phyloP scores from a whole-genome alignment of 2,329 filamentous ascomycete species.

The Scedosporium apiospermum region DNA sequence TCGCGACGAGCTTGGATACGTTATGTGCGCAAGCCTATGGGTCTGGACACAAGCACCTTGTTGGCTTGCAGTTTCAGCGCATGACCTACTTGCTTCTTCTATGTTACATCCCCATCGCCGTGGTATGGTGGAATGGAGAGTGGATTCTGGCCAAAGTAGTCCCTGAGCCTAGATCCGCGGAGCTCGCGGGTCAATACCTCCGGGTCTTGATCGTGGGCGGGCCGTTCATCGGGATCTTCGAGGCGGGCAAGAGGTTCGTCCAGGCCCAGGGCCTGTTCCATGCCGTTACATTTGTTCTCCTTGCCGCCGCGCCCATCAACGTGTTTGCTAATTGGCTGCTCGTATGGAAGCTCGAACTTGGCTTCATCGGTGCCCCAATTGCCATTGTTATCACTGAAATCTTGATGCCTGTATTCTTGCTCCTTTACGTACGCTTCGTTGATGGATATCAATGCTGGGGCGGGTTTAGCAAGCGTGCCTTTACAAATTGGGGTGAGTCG shows the following conservation, averaged over 20 bases:
- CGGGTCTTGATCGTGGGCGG: slow-evolving; percentile 63
- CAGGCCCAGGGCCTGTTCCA: slow-evolving; percentile 77
- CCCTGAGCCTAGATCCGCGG: slow-evolving; percentile 48
- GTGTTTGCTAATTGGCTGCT: slow-evolving; percentile 69
- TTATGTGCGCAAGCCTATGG: slow-evolving; percentile 92
- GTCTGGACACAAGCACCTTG: slow-evolving; percentile 78
- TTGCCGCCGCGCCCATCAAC: slow-evolving; percentile 69
- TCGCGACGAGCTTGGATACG: slow-evolving; percentile 84
- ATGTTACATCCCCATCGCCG: slow-evolving; percentile 61
- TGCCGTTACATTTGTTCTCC: slow-evolving; percentile 66
- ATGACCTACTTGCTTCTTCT: slow-evolving; percentile 71
- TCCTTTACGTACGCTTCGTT: slow-evolving; percentile 67
- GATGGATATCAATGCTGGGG: slow-evolving; percentile 75
- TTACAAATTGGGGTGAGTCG: slow-evolving; percentile 61
- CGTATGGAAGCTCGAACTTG: slow-evolving; percentile 60
- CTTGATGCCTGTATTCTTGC: slow-evolving; percentile 65
- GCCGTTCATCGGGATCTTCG: slow-evolving; percentile 68
- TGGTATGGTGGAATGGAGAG: slow-evolving; percentile 62
- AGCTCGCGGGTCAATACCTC: slow-evolving; percentile 63
- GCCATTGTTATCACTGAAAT: slow-evolving; percentile 72
- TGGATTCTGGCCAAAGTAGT: slow-evolving; percentile 44
- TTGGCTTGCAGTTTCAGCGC: slow-evolving; percentile 71
- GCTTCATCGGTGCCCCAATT: slow-evolving; percentile 73
- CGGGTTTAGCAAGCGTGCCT: slow-evolving; percentile 61
- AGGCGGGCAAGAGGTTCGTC: slow-evolving; percentile 69